phyloP scores from a whole-genome alignment of 2,329 filamentous ascomycete species.

The Epichloe uncinata region DNA sequence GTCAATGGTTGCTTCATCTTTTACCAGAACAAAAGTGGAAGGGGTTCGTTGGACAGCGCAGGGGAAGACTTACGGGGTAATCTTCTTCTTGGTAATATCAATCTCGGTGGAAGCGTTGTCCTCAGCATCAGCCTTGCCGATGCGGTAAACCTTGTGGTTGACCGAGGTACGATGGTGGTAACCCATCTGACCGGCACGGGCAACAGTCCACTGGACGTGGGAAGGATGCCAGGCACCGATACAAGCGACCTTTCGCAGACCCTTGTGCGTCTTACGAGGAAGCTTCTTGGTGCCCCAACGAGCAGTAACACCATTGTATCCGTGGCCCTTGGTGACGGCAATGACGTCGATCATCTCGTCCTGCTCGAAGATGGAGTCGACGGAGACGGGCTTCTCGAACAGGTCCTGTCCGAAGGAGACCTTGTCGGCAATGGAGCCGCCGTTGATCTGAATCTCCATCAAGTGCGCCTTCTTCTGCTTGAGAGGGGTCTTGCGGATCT shows the following conservation, averaged over 20 bases:
- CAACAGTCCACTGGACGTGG: slow-evolving; percentile 99
- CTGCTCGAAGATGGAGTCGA: slow-evolving; percentile 94
- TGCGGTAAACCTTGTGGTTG: slow-evolving; percentile 99
- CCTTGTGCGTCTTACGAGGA: slow-evolving; percentile 99
- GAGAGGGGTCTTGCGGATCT: slow-evolving; percentile 97
- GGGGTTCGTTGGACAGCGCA: too few species aligned
- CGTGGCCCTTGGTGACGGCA: slow-evolving; percentile 99
- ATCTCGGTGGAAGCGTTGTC: slow-evolving; percentile 89
- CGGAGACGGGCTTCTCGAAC: slow-evolving; percentile 97
- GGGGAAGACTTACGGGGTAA: slow-evolving; percentile 71
- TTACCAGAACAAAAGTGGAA: background rate
- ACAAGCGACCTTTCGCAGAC: slow-evolving; percentile 99
- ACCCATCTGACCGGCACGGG: slow-evolving; percentile 97
- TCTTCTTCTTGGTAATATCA: slow-evolving; percentile 98
- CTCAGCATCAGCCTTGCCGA: slow-evolving; percentile 84
- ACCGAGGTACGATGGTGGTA: slow-evolving; percentile 99
- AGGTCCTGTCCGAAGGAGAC: slow-evolving; percentile 88
- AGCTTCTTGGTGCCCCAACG: slow-evolving; percentile 99
- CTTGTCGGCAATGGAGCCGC: slow-evolving; percentile 91
- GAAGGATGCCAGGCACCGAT: slow-evolving; percentile 99
- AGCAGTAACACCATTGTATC: slow-evolving; percentile 91
- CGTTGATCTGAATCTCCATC: slow-evolving; percentile 99
- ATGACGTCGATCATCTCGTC: slow-evolving; percentile 99
- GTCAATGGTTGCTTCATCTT: slow-evolving; percentile 11
- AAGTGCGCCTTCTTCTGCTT: slow-evolving; percentile 99